Percentiles rank a stretch among this genome's conserved stretches.
Evolutionary conservation across 1,284 basidiomycete genomes (phyloP).

Genomic region (Cryptococcus floricola): DNA sequence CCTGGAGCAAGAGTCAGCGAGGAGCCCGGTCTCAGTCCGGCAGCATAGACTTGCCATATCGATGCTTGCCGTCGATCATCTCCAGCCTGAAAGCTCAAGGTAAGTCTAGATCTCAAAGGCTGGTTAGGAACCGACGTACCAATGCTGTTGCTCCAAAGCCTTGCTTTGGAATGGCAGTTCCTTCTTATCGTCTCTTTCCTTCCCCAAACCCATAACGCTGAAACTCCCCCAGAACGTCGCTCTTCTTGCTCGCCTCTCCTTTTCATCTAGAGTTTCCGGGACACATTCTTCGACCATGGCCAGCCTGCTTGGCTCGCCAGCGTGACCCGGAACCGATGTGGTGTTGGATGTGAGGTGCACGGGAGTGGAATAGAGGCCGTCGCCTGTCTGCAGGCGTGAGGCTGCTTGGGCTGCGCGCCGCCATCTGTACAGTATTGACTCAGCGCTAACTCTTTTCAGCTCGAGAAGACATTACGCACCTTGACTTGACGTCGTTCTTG

Average conservation of each 20-base stretch:
- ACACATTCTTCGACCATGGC: slow-evolving; percentile 3
- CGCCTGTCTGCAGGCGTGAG: slow-evolving; percentile 23
- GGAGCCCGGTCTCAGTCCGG: slow-evolving; percentile 24
- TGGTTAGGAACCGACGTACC: slow-evolving; percentile 13
- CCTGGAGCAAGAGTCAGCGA: slow-evolving; percentile 1
- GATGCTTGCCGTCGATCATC: slow-evolving; percentile 57
- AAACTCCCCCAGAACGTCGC: slow-evolving; percentile 31
- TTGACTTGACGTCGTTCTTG: slow-evolving; percentile 31
- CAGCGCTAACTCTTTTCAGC: background rate
- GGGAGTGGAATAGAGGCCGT: slow-evolving; percentile 20
- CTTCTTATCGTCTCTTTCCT: slow-evolving; percentile 24
- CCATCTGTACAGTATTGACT: slow-evolving; percentile 19
- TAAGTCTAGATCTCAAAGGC: too few species aligned
- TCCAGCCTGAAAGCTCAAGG: slow-evolving; percentile 53
- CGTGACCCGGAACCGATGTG: too few species aligned
- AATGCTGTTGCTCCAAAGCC: slow-evolving; percentile 37
- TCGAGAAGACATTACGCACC: slow-evolving; percentile 12
- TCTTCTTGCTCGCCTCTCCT: slow-evolving; percentile 11
- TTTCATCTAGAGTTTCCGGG: slow-evolving; percentile 1
- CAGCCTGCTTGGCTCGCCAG: too few species aligned
- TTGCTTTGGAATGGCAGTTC: slow-evolving; percentile 30
- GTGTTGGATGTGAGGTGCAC: background rate
- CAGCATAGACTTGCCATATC: slow-evolving; percentile 19
- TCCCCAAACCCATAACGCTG: slow-evolving; percentile 14
- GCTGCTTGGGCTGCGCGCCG: slow-evolving; percentile 26